Percentiles rank a stretch among this genome's conserved stretches.
phyloP scores from a whole-genome alignment of 257 asterid genomes.

The Ilex asprella region DNA sequence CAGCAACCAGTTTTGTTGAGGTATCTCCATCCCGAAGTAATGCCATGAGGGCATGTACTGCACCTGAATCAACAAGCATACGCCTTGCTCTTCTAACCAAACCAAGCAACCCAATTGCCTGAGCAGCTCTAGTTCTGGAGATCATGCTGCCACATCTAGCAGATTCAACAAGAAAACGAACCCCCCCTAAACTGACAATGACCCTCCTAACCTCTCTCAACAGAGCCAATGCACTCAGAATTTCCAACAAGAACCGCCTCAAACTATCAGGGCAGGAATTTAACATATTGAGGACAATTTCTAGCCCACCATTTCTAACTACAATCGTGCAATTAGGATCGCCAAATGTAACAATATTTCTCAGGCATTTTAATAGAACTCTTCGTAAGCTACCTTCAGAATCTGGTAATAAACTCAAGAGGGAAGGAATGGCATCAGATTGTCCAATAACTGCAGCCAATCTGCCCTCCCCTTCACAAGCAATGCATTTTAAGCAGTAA shows the following conservation, averaged over 20 bases:
- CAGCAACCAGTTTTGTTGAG: slow-evolving; percentile 38
- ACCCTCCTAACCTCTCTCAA: slow-evolving; percentile 46
- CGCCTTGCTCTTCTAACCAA: slow-evolving; percentile 39
- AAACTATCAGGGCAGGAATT: slow-evolving; percentile 20
- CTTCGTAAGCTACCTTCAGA: slow-evolving; percentile 29
- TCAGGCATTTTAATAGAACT: slow-evolving; percentile 46
- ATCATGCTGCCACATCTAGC: slow-evolving; percentile 39
- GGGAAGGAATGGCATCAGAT: slow-evolving; percentile 37
- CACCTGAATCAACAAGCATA: slow-evolving; percentile 36
- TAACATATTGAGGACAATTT: slow-evolving; percentile 34
- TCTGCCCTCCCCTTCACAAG: slow-evolving; percentile 45
- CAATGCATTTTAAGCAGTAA: slow-evolving; percentile 47
- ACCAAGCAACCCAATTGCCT: slow-evolving; percentile 55
- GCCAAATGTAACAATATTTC: slow-evolving; percentile 36
- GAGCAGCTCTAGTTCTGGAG: slow-evolving; percentile 67
- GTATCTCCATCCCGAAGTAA: slow-evolving; percentile 38
- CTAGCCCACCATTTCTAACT: slow-evolving; percentile 37
- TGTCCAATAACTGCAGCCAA: slow-evolving; percentile 43
- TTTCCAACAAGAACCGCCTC: slow-evolving; percentile 36
- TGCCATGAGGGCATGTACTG: slow-evolving; percentile 29
- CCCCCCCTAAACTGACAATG: slow-evolving; percentile 30
- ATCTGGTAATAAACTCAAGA: slow-evolving; percentile 32
- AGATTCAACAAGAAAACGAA: slow-evolving; percentile 44
- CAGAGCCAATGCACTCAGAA: slow-evolving; percentile 54
- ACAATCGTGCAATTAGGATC: slow-evolving; percentile 28